These are phyloP conservation scores for Heracleum sosnowskyi DNA, from an alignment of 129 eudicot genomes.

Conservation along the genomic window DNA sequence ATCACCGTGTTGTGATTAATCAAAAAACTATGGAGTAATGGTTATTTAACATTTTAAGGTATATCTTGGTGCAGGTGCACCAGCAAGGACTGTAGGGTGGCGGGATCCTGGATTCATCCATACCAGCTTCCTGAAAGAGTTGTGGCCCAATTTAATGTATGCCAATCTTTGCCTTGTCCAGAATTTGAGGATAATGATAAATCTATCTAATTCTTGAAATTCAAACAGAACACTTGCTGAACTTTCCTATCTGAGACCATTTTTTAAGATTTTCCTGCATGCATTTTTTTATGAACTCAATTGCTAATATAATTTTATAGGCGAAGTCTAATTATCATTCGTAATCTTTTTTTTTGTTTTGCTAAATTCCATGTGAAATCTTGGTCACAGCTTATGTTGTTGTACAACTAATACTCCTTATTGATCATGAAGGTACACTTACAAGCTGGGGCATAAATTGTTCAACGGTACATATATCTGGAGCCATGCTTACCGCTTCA, in stretches of 20 bases:
- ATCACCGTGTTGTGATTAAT: neutral
- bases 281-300: too few species aligned
- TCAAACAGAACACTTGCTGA: neutral
- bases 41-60: neutral
- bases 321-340: neutral
- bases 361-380: too few species aligned
- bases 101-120: constrained; percentile 86
- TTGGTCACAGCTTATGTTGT: neutral
- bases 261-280: neutral
- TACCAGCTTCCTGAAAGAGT: constrained; percentile 59
- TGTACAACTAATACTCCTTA: neutral
- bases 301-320: neutral
- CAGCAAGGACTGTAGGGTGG: constrained; percentile 86
- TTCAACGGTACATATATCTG: constrained; percentile 40
- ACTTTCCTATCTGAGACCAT: neutral
- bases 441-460: constrained; percentile 63
- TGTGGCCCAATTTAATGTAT: constrained; percentile 66
- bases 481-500: constrained; percentile 43
- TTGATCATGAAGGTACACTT: constrained; percentile 50
- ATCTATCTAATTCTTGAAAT: neutral
- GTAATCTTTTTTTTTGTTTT: too few species aligned
- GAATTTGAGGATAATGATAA: neutral
- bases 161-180: constrained; percentile 12
- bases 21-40: neutral
- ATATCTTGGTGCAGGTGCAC: constrained; percentile 48